phyloP scores from a whole-genome alignment of 805 yeast genomes.

The Metahyphopichia silvanorum region DNA sequence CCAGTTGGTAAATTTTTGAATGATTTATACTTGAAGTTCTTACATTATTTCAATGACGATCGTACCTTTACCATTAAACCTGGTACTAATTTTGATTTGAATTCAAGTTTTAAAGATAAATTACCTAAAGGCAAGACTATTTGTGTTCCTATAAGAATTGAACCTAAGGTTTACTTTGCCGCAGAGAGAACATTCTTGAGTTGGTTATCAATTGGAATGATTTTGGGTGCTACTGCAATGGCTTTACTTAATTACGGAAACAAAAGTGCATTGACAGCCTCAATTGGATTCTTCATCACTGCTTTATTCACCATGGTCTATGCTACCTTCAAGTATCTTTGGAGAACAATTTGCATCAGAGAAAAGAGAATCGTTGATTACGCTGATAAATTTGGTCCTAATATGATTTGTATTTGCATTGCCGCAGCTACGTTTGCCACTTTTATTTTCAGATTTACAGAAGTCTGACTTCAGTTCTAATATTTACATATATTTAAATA shows the following conservation, averaged over 20 bases:
- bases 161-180: constrained; percentile 98
- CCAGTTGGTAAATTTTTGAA: constrained; percentile 32
- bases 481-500: too few relatives aligned
- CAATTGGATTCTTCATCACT: constrained; percentile 81
- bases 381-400: constrained; percentile 87
- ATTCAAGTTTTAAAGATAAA: constrained; percentile 43
- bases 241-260: constrained; percentile 84
- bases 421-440: constrained; percentile 65
- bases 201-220: constrained; percentile 89
- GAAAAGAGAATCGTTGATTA: constrained; percentile 78
- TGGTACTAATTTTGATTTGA: constrained; percentile 44
- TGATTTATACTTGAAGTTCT: constrained; percentile 31
- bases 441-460: constrained; percentile 50
- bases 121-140: constrained; percentile 90
- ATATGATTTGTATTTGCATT: constrained; percentile 71
- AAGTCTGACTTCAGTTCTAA: too few relatives aligned
- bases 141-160: constrained; percentile 92
- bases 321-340: constrained; percentile 69
- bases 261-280: constrained; percentile 66
- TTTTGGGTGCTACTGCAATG: constrained; percentile 86
- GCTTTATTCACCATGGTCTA: constrained; percentile 73
- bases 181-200: constrained; percentile 92
- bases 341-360: constrained; percentile 82
- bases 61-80: constrained; percentile 42
- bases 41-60: constrained; percentile 42